Base-by-base conservation (phyloP, 1,139 yeast species). In the Candida glucosophila region DNA sequence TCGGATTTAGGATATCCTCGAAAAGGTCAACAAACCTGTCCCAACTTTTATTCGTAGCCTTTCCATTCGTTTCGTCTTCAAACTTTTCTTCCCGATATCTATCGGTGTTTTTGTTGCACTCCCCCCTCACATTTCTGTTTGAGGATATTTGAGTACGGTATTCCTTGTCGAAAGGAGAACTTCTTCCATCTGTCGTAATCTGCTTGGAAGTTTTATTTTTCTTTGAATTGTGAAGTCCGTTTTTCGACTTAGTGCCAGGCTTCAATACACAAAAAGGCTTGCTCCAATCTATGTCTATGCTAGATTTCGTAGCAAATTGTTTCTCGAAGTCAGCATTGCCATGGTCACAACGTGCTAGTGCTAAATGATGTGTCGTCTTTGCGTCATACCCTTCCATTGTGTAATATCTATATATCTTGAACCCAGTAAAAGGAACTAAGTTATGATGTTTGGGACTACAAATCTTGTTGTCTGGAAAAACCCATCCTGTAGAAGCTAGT, bases 401-500 rank as follows among this genome's bases (percentile, higher is more conserved):
- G 36, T 67, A 70, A 19, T 69, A 66, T 22, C 78, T 56, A 27
- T 67, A 66, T 3, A 77, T 52, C 32, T 71, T 68, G 43, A 75
- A 73, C 1, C 88, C 88, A 0, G 78, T 62, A 35, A 69, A 77
- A 0, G 70, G 64, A 5, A 56, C 15, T n/a, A 45, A 10, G n/a
- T 45, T 36, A 17, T 39, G 36, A 10, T 41, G 39, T 9, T 33
- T 27, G 1, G 68, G 65, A 37, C 61, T 57, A 36, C 71, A 65
- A 4, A 46, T 42, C 24, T 47, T 47, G 29, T 44, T 47, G 23
- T 57, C 61, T 27, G 50, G 55, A 23, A 39, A 43, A 26, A 35
- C 35, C 47, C 49, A 47, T 5, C 41, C 30, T 10, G 35, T 30
- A 26, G 19, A 12, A 25, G 25, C 22, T 7, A 28, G 3, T 13